These are phyloP conservation scores for Yarrowia bubula DNA, from an alignment of 805 yeast species.

Conservation along the genomic window DNA sequence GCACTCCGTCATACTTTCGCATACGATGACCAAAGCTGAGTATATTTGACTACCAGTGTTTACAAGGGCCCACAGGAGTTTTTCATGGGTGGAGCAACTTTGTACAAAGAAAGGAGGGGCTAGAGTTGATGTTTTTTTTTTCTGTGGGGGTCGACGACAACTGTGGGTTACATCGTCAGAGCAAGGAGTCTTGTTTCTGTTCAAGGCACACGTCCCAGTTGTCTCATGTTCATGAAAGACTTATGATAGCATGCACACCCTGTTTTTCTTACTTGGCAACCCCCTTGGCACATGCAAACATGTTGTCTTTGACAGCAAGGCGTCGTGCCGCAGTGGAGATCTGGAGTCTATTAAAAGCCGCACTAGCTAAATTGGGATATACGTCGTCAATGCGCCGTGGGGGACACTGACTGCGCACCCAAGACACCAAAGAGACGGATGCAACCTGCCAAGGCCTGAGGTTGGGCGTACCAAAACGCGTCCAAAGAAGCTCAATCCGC, in stretches of 20 bases:
- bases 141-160: background rate
- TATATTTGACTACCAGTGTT: background rate
- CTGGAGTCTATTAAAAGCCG: conserved; percentile 13
- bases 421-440: no score
- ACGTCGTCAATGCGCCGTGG: background rate
- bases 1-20: conserved; percentile 1
- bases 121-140: background rate
- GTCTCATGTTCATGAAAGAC: background rate
- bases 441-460: no score
- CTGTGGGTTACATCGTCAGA: background rate
- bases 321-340: conserved; percentile 16
- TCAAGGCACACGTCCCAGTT: no score
- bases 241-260: background rate
- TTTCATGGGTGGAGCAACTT: background rate
- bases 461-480: no score
- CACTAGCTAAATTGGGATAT: background rate
- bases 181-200: background rate
- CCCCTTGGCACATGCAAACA: background rate
- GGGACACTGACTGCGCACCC: background rate
- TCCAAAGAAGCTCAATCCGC: no score
- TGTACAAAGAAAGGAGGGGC: background rate
- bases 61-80: background rate
- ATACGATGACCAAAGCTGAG: conserved; percentile 5
- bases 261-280: background rate
- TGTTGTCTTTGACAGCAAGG: conserved; percentile 2